Base-by-base conservation (phyloP, 208 protist genomes). In the Strigomonas galati region DNA sequence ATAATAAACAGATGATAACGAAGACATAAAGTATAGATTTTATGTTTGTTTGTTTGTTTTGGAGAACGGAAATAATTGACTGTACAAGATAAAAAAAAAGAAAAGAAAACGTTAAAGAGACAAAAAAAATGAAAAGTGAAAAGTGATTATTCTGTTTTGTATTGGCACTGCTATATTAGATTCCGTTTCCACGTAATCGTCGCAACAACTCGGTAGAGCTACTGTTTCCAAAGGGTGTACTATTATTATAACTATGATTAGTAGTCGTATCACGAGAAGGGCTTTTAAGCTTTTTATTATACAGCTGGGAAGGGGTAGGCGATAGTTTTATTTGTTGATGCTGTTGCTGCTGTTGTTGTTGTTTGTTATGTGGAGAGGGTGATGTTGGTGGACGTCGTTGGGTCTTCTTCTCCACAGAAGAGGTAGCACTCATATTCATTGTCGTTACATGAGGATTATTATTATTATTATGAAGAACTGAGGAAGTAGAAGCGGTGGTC, bases 321-420 rank as follows among this genome's bases (percentile, higher is more conserved):
- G 43, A 49, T 49, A 49, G 43, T 49, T 19, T n/a, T 49, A 49
- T 14, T 49, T n/a, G 43, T 49, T n/a, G 43, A 49, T 49, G 43
- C 43, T 49, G 43, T 14, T 49, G 43, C 43, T 49, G 43, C 15
- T 49, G 43, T 19, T 49, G 43, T 14, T 49, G 43, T 19, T 49
- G 43, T 14, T 49, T 14, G n/a, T n/a, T n/a, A n/a, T n/a, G n/a
- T n/a, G n/a, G n/a, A n/a, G n/a, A n/a, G n/a, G n/a, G n/a, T n/a
- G n/a, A n/a, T n/a, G n/a, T n/a, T n/a, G n/a, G n/a, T n/a, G n/a
- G n/a, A n/a, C n/a, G n/a, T n/a, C n/a, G n/a, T n/a, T n/a, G n/a
- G n/a, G n/a, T n/a, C n/a, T n/a, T n/a, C n/a, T n/a, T n/a, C n/a
- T n/a, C n/a, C n/a, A n/a, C n/a, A n/a, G n/a, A n/a, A n/a, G n/a